phyloP scores from a whole-genome alignment of 2,329 filamentous ascomycete species.

The Ophiostoma piceae region DNA sequence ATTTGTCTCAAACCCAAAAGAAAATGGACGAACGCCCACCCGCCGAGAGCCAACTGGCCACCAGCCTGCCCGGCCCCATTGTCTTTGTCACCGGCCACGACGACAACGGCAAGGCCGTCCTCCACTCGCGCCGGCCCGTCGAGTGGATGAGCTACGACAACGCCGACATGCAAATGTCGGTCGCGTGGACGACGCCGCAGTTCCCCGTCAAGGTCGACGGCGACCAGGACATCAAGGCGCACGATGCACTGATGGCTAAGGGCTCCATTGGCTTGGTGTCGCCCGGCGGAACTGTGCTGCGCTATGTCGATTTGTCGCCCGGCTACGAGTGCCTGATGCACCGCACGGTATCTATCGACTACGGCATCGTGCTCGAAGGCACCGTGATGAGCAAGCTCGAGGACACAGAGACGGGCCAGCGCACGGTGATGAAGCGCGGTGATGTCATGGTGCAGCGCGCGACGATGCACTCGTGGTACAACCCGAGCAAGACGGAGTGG shows the following conservation, averaged over 20 bases:
- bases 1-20: neutral
- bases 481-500: slow-evolving; percentile 45
- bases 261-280: slow-evolving; percentile 27
- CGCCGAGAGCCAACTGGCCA: slow-evolving; percentile 9
- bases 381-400: slow-evolving; percentile 25
- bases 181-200: slow-evolving; percentile 26
- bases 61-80: slow-evolving; percentile 23
- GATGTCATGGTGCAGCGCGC: slow-evolving; percentile 41
- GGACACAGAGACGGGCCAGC: slow-evolving; percentile 23
- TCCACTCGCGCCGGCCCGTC: slow-evolving; percentile 26
- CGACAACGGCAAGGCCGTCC: slow-evolving; percentile 24
- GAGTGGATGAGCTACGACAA: slow-evolving; percentile 23
- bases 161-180: slow-evolving; percentile 25
- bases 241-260: slow-evolving; percentile 25
- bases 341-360: slow-evolving; percentile 30
- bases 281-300: slow-evolving; percentile 28
- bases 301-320: slow-evolving; percentile 31
- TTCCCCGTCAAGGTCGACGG: slow-evolving; percentile 27
- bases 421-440: slow-evolving; percentile 24
- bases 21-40: slow-evolving; percentile 10
- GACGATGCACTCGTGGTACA: slow-evolving; percentile 52
- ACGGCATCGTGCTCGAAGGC: slow-evolving; percentile 29
- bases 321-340: slow-evolving; percentile 35
- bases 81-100: slow-evolving; percentile 27
- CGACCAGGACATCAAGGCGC: slow-evolving; percentile 26